phyloP scores from a whole-genome alignment of 148 eudicot species.

The Dianthus caryophyllus region DNA sequence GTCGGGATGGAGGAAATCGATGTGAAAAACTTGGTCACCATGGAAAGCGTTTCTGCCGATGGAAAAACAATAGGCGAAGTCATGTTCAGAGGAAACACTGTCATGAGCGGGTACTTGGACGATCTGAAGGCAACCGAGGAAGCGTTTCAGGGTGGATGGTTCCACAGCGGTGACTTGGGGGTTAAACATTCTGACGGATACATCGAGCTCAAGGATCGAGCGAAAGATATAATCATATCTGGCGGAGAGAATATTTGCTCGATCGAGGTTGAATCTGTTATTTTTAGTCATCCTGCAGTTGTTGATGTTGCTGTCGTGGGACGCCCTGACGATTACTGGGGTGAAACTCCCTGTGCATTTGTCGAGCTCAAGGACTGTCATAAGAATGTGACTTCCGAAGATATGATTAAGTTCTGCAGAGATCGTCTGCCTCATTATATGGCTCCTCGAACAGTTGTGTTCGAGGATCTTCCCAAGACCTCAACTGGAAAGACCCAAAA shows the following conservation, averaged over 20 bases:
- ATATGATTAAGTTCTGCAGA: constrained; percentile 56
- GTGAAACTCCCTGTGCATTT: constrained; percentile 74
- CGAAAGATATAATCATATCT: constrained; percentile 63
- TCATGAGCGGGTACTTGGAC: constrained; percentile 65
- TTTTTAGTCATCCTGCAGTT: constrained; percentile 54
- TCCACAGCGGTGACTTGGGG: constrained; percentile 59
- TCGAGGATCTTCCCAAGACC: constrained; percentile 62
- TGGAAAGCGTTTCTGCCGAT: constrained; percentile 56
- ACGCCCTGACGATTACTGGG: constrained; percentile 68
- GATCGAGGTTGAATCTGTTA: constrained; percentile 58
- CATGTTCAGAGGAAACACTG: constrained; percentile 71
- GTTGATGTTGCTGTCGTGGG: constrained; percentile 67
- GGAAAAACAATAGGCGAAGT: constrained; percentile 68
- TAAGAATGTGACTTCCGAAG: constrained; percentile 24
- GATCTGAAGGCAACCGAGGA: constrained; percentile 44
- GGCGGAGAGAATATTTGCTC: constrained; percentile 82
- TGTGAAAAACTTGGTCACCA: constrained; percentile 44
- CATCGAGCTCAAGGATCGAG: constrained; percentile 58
- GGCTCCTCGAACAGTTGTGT: constrained; percentile 63
- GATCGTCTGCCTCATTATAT: constrained; percentile 51
- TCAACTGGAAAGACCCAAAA: constrained; percentile 77
- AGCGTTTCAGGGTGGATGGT: constrained; percentile 66
- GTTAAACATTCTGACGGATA: constrained; percentile 59
- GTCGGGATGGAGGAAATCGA: constrained; percentile 56
- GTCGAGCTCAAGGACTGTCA: constrained; percentile 48